Percentiles rank a stretch among this genome's conserved stretches.
phyloP scores from a whole-genome alignment of 306 rosid species.

The Rosa multiflora region DNA sequence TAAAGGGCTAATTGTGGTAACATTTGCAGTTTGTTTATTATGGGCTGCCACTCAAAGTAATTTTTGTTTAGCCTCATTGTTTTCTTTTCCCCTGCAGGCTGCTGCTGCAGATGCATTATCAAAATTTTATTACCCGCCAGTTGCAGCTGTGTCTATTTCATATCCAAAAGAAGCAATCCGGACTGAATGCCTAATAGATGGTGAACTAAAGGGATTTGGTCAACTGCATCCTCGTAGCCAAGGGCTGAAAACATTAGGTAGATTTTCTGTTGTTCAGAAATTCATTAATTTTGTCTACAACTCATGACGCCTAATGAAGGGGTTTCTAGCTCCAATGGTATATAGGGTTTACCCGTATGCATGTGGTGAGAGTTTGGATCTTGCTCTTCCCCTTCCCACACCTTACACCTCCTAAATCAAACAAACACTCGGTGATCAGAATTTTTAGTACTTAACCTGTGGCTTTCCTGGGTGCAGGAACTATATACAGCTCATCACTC shows the following conservation, averaged over 20 bases:
- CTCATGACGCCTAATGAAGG: conserved; percentile 5
- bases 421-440: not conserved
- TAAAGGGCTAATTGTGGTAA: conserved; percentile 8
- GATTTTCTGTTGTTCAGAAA: conserved; percentile 10
- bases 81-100: conserved; percentile 43
- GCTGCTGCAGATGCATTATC: conserved; percentile 88
- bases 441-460: conserved; percentile 22
- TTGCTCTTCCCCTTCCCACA: too few relatives aligned
- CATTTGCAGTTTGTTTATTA: conserved; percentile 12
- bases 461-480: conserved; percentile 58
- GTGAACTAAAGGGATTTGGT: conserved; percentile 90
- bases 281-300: not conserved
- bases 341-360: not conserved
- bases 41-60: conserved; percentile 21
- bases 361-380: too few relatives aligned
- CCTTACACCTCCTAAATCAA: too few relatives aligned
- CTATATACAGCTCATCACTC: conserved; percentile 96
- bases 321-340: not conserved
- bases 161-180: conserved; percentile 96
- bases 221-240: conserved; percentile 98
- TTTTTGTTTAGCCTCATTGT: conserved; percentile 13
- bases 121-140: conserved; percentile 89
- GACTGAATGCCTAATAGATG: conserved; percentile 74
- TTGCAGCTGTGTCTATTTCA: conserved; percentile 90
- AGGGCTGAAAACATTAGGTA: conserved; percentile 95